Evolutionary conservation across 139 green algal species (phyloP).

Genomic region (Chlamydomonas sp.): DNA sequence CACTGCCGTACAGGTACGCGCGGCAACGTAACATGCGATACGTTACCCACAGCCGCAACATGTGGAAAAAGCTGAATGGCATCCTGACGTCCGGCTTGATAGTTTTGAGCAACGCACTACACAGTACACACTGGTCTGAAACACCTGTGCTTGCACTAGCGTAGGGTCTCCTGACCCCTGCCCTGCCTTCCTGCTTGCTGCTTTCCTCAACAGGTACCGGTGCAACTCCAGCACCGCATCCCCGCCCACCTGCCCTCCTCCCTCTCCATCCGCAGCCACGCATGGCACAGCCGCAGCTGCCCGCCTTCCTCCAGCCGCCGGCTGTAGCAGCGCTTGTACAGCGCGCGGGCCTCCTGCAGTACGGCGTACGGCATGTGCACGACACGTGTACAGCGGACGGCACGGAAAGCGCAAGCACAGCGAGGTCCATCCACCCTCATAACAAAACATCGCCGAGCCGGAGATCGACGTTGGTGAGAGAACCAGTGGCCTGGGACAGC

Average conservation of each 20-base stretch:
- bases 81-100: background rate
- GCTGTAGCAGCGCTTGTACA: slow-evolving; percentile 52
- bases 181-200: too few species aligned
- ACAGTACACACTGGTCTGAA: background rate
- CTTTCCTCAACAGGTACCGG: too few species aligned
- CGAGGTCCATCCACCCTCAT: too few species aligned
- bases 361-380: too few species aligned
- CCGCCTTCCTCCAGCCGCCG: slow-evolving; percentile 59
- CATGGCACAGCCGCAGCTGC: slow-evolving; percentile 66
- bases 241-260: slow-evolving; percentile 76
- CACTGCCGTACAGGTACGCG: slow-evolving; percentile 38
- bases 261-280: slow-evolving; percentile 88
- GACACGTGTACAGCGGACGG: too few species aligned
- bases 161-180: too few species aligned
- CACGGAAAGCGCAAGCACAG: too few species aligned
- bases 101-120: background rate
- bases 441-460: too few species aligned
- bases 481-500: too few species aligned
- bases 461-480: too few species aligned
- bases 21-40: background rate
- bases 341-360: slow-evolving; percentile 17
- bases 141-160: too few species aligned
- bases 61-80: background rate
- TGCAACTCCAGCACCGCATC: too few species aligned
- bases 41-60: background rate